These are phyloP conservation scores for Mortierella sp. DNA, from an alignment of 371 early-diverging fungal species.

Conservation along the genomic window DNA sequence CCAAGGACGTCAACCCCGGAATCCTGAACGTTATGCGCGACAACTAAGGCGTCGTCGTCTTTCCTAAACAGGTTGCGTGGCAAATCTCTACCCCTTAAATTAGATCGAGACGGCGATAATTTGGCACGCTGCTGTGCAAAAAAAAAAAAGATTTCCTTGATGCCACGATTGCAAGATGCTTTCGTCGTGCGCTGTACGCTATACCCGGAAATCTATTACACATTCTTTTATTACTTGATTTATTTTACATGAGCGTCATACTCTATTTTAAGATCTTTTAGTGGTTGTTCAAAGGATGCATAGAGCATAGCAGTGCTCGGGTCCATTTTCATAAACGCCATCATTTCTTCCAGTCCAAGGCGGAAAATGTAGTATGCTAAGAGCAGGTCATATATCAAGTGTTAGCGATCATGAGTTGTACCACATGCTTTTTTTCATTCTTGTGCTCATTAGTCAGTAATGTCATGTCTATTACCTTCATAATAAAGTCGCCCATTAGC, in stretches of 20 bases:
- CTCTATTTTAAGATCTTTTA: constrained; percentile 27
- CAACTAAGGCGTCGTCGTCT: too few relatives aligned
- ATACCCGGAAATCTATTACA: too few relatives aligned
- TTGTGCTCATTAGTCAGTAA: not conserved
- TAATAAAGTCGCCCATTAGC: constrained; percentile 26
- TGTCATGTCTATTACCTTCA: constrained; percentile 18
- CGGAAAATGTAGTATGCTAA: constrained; percentile 32
- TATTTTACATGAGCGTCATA: constrained; percentile 10
- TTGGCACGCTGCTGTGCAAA: too few relatives aligned
- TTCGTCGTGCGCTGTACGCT: too few relatives aligned
- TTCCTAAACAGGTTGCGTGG: too few relatives aligned
- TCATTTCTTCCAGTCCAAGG: constrained; percentile 23
- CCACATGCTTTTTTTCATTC: not conserved
- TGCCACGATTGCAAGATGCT: too few relatives aligned
- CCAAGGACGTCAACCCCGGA: too few relatives aligned
- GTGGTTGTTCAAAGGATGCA: constrained; percentile 11
- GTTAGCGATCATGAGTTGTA: not conserved
- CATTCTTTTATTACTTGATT: not conserved
- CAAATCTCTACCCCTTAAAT: too few relatives aligned
- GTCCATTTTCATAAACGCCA: constrained; percentile 19
- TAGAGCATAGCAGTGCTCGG: constrained; percentile 8
- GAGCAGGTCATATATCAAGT: not conserved
- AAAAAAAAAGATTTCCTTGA: too few relatives aligned
- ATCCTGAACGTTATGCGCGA: too few relatives aligned
- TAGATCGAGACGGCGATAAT: too few relatives aligned